Percentiles rank a stretch among this genome's conserved stretches.
Conservation (phyloP, 2,329 filamentous ascomycete species). For the Rosellinia necatrix region DNA sequence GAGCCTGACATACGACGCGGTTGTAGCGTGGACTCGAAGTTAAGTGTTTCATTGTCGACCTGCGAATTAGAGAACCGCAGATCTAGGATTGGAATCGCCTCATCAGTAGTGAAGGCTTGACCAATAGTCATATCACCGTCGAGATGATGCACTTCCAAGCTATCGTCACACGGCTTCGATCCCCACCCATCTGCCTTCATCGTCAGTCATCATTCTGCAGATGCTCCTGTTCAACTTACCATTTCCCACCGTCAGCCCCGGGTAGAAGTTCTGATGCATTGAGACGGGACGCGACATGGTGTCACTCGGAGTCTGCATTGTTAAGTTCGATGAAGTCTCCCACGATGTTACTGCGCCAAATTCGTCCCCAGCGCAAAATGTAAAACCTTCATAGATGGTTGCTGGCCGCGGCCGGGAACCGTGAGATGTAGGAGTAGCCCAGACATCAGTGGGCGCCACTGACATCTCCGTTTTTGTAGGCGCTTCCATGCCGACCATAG, state of each 20-base stretch:
- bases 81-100: conserved; percentile 66
- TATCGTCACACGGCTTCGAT: conserved; percentile 62
- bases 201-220: conserved; percentile 32
- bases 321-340: conserved; percentile 58
- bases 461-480: conserved; percentile 53
- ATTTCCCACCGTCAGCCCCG: conserved; percentile 53
- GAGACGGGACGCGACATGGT: conserved; percentile 59
- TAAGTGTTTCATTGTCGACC: conserved; percentile 56
- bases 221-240: conserved; percentile 46
- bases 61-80: conserved; percentile 55
- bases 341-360: conserved; percentile 59
- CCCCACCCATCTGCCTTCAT: conserved; percentile 51
- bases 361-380: conserved; percentile 61
- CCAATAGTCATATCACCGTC: conserved; percentile 64
- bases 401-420: conserved; percentile 58
- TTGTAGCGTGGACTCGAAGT: conserved; percentile 57
- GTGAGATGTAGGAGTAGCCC: conserved; percentile 60
- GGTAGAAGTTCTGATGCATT: conserved; percentile 63
- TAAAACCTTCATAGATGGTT: conserved; percentile 65
- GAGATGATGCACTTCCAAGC: conserved; percentile 58
- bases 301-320: conserved; percentile 57
- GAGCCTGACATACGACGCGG: conserved; percentile 72
- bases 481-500: conserved; percentile 58
- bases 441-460: conserved; percentile 52
- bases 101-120: conserved; percentile 66